Conservation (phyloP, 306 rosid species). For the Vicia faba region DNA sequence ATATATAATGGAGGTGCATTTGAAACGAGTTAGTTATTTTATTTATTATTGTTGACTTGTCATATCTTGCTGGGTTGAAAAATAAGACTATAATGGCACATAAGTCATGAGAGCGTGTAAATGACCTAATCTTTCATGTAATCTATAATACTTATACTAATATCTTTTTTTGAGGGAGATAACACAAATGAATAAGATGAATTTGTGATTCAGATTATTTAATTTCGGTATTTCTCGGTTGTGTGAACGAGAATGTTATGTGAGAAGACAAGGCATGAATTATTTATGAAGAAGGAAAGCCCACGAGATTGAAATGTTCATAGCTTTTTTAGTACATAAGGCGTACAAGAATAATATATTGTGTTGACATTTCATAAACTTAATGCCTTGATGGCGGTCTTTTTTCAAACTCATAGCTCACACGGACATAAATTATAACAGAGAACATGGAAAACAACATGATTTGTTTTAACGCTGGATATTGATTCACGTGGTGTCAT, state of each 20-base stretch:
- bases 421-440: conserved; percentile 19
- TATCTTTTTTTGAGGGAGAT: not conserved
- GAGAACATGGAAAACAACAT: not conserved
- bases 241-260: conserved; percentile 23
- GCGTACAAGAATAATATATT: conserved; percentile 8
- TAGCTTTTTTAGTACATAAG: not conserved
- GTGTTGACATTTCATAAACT: conserved; percentile 34
- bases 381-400: not conserved
- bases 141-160: not conserved
- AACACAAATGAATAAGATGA: not conserved
- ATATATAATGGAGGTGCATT: not conserved
- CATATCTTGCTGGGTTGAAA: not conserved
- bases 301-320: conserved; percentile 27
- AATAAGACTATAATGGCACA: not conserved
- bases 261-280: conserved; percentile 11
- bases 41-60: conserved; percentile 5
- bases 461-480: conserved; percentile 9
- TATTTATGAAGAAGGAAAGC: conserved; percentile 16
- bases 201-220: conserved; percentile 13
- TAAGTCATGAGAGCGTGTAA: not conserved
- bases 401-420: conserved; percentile 43
- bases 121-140: not conserved
- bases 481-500: conserved; percentile 30
- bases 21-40: not conserved
- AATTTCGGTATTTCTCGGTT: not conserved